These are phyloP conservation scores for Aspergillus conjunctus DNA, from an alignment of 495 filamentous ascomycete species.

Conservation along the genomic window DNA sequence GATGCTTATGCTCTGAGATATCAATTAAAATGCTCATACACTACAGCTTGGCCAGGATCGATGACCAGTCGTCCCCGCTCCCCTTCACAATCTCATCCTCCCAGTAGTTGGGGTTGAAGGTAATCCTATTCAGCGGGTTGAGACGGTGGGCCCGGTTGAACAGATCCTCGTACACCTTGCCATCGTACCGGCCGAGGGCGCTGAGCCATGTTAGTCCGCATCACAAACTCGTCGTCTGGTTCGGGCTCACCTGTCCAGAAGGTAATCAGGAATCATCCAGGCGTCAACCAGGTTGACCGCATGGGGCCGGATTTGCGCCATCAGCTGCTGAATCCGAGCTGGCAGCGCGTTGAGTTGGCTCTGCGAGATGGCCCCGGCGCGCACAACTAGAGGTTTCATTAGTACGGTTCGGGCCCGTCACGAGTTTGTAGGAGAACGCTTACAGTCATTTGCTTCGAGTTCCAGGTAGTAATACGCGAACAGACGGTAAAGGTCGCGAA, in stretches of 20 bases:
- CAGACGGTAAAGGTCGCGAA: constrained; percentile 45
- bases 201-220: constrained; percentile 13
- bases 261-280: constrained; percentile 52
- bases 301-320: constrained; percentile 48
- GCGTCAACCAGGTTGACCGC: constrained; percentile 51
- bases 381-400: constrained; percentile 31
- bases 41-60: constrained; percentile 29
- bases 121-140: constrained; percentile 51
- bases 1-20: too few relatives aligned
- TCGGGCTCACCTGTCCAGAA: constrained; percentile 41
- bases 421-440: too few relatives aligned
- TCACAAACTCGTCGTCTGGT: neutral
- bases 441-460: constrained; percentile 36
- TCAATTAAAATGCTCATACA: too few relatives aligned
- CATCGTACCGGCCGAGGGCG: constrained; percentile 51
- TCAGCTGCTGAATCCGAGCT: constrained; percentile 39
- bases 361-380: constrained; percentile 36
- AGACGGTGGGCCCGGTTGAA: constrained; percentile 48
- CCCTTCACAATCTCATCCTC: constrained; percentile 52
- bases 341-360: constrained; percentile 37
- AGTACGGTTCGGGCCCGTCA: neutral
- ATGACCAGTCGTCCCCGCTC: constrained; percentile 22
- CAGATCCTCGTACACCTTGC: constrained; percentile 53
- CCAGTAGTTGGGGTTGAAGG: constrained; percentile 52
- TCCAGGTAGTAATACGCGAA: constrained; percentile 48